These are phyloP conservation scores for Ceratobasidium sp. DNA, from an alignment of 1,284 basidiomycete genomes.

Conservation along the genomic window DNA sequence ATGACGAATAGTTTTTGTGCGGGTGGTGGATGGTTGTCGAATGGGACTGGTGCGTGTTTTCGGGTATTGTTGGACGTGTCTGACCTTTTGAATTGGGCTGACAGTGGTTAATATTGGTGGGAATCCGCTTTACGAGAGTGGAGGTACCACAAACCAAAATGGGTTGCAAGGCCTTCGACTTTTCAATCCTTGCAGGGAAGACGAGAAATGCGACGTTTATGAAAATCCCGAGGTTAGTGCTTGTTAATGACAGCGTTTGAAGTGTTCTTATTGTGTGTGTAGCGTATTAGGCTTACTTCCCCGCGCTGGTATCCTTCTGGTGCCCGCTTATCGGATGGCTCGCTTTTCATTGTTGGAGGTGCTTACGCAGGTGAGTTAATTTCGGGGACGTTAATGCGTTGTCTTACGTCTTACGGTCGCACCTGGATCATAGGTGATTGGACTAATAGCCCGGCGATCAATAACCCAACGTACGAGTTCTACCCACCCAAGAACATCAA, in stretches of 20 bases:
- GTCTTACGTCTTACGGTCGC: conserved; percentile 49
- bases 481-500: conserved; percentile 80
- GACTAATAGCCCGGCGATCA: conserved; percentile 82
- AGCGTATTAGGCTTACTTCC: conserved; percentile 73
- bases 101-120: not conserved
- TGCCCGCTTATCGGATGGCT: conserved; percentile 61
- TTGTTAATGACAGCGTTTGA: not conserved
- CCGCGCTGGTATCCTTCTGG: conserved; percentile 76
- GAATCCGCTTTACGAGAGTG: not conserved
- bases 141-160: conserved; percentile 48
- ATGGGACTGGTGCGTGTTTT: conserved; percentile 65
- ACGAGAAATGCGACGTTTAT: conserved; percentile 57
- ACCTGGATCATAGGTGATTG: conserved; percentile 59
- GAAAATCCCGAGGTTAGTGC: conserved; percentile 65
- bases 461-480: conserved; percentile 85
- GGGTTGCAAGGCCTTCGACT: conserved; percentile 59
- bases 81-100: conserved; percentile 46
- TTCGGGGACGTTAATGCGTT: conserved; percentile 59
- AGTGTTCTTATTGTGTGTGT: not conserved
- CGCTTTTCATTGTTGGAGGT: conserved; percentile 82
- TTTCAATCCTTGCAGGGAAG: conserved; percentile 60
- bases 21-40: conserved; percentile 79
- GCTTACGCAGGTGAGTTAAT: conserved; percentile 73
- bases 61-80: too few species aligned
- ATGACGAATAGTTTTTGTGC: conserved; percentile 91